Evolutionary conservation across 164 flowering plant species (phyloP).

Genomic region (Chimonanthus salicifolius): DNA sequence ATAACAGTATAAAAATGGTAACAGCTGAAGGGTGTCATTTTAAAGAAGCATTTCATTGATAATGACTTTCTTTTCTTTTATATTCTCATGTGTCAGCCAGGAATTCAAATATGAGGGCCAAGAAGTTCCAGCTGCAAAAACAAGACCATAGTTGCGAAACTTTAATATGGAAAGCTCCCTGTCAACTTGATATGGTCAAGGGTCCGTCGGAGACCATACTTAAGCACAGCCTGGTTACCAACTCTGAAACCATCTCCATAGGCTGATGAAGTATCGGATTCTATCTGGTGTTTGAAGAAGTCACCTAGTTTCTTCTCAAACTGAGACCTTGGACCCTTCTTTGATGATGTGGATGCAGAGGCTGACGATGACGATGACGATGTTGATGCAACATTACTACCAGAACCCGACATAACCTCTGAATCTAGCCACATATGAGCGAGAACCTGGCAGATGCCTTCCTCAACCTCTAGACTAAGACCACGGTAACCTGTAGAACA

Average conservation of each 20-base stretch:
- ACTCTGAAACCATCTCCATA: slow-evolving; percentile 20
- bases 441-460: slow-evolving; percentile 92
- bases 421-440: slow-evolving; percentile 91
- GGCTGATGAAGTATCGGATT: slow-evolving; percentile 73
- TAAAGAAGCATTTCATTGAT: not conserved
- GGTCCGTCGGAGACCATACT: slow-evolving; percentile 66
- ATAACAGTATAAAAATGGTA: too few relatives aligned
- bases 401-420: slow-evolving; percentile 45
- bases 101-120: slow-evolving; percentile 19
- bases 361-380: slow-evolving; percentile 35
- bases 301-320: slow-evolving; percentile 82
- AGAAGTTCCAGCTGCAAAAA: not conserved
- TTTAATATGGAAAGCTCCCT: slow-evolving; percentile 55
- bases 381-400: slow-evolving; percentile 41
- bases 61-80: not conserved
- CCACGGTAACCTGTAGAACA: slow-evolving; percentile 54
- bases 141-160: not conserved
- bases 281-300: slow-evolving; percentile 89
- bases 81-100: slow-evolving; percentile 17
- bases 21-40: too few relatives aligned
- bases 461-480: slow-evolving; percentile 80
- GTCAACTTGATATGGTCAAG: slow-evolving; percentile 77
- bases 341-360: slow-evolving; percentile 32
- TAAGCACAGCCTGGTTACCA: slow-evolving; percentile 66
- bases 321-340: slow-evolving; percentile 46